Evolutionary conservation across 2,329 filamentous ascomycete genomes (phyloP), one percentile per base, ranked within the genome.

Genomic region (Ilyonectria robusta): DNA sequence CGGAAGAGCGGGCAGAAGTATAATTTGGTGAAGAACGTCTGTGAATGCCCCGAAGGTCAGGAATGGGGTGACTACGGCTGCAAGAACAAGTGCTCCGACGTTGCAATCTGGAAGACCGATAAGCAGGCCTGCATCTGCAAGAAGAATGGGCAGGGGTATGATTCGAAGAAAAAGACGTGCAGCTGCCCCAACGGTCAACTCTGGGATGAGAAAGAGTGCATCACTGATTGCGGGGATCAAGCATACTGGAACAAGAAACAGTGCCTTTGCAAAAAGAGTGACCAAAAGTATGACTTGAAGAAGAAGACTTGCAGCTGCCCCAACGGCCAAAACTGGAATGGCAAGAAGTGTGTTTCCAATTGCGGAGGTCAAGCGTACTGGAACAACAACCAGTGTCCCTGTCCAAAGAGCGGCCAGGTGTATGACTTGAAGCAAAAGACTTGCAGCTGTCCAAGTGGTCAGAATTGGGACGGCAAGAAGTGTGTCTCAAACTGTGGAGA

Each of bases 381-480:
- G 40, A n/a, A 42, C 2, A n/a, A 8, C 5, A 19, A n/a, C 15
- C 17, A 42, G 31, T 11, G n/a, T 42, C 15, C 6, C 1, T n/a
- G 15, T 19, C 1, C 17, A 42, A 42, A 42, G 6, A 9, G 15
- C 40, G 13, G 15, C 37, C 37, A 40, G 6, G 13, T 40, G 2
- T 40, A 15, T 40, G 13, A 40, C 37, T 15, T 6, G 13, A 40
- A 40, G 15, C 3, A 1, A 6, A 40, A 40, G 37, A 15, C 37
- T n/a, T 40, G 37, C 13, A 17, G 11, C 6, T 40, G 37, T 42
- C 13, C 50, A n/a, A 15, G 10, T 3, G 42, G 31, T 13, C 19
- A 62, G n/a, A 37, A n/a, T n/a, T 57, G 37, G 50, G 47, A 62
- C 23, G 59, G 59, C 42, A 40, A 31, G 44, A 47, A 62, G 59